Evolutionary conservation across 78 protist species (phyloP), one percentile per base, ranked within the genome.

Genomic region (Isochrysis galbana): DNA sequence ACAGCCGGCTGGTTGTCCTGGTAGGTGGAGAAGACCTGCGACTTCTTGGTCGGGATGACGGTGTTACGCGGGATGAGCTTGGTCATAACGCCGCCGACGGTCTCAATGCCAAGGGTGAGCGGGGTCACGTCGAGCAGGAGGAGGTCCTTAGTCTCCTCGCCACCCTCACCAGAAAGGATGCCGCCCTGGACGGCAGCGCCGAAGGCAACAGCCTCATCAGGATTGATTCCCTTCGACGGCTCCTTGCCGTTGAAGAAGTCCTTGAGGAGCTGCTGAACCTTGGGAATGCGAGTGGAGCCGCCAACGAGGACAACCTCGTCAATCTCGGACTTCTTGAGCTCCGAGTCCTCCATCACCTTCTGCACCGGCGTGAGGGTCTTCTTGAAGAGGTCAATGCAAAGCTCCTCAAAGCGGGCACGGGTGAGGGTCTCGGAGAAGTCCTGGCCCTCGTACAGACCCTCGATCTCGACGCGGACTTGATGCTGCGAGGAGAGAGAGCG

Each of bases 111-210:
- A 83, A 99, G 96, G 29, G 99, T 93, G 23, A 97, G 94, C 26
- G 99, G 99, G 46, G 96, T 96, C 82, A 98, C 97, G 84, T 98
- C 99, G 87, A 98, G 94, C 36, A 98, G 95, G 26, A 97, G 91
- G 25, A 95, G 25, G 80, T 95, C 94, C 88, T 94, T 91, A 0
- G 93, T 95, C 89, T 94, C 86, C 90, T 92, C 87, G 26, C 93
- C 97, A 17, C 97, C 98, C 78, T 92, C 98, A 29, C 97, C 98
- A 0, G 97, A 38, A 32, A 99, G 95, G 45, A 98, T 94, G n/a
- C 97, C 99, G n/a, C 98, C 99, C 95, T 99, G 99, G 14, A 98
- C 98, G 54, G 99, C 99, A 0, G 99, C 99, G 61, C 96, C 94
- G 86, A 94, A 96, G 55, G 99, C 99, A 0, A 99, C 99, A 47